Evolutionary conservation across 805 yeast genomes (phyloP).

Genomic region (Limtongia smithiae): DNA sequence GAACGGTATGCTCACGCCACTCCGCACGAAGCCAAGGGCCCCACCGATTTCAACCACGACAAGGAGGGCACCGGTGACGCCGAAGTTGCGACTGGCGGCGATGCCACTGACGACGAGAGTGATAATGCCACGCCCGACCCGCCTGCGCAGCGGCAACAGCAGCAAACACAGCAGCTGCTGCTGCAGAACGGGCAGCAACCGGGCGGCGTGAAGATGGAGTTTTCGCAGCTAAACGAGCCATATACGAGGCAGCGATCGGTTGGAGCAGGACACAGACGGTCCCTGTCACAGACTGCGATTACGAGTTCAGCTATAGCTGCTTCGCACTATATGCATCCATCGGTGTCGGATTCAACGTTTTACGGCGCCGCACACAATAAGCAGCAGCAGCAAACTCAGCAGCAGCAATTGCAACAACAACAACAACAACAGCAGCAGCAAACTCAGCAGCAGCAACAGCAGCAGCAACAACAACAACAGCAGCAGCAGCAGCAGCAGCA

Average conservation of each 20-base stretch:
- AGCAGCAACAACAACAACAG: not conserved
- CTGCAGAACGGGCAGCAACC: too few relatives aligned
- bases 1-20: constrained; percentile 39
- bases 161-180: too few relatives aligned
- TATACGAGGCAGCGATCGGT: too few relatives aligned
- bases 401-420: constrained; percentile 17
- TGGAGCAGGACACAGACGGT: not conserved
- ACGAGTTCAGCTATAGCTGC: not conserved
- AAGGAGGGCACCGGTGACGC: constrained; percentile 11
- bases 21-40: constrained; percentile 23
- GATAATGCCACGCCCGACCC: not conserved
- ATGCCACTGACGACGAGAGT: not conserved
- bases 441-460: constrained; percentile 10
- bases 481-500: not conserved
- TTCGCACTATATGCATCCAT: not conserved
- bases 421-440: constrained; percentile 13
- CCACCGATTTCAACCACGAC: constrained; percentile 32
- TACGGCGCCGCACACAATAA: not conserved
- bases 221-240: too few relatives aligned
- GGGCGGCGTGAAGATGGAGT: too few relatives aligned
- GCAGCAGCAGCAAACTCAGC: constrained; percentile 7
- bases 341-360: not conserved
- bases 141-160: too few relatives aligned
- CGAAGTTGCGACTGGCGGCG: constrained; percentile 6
- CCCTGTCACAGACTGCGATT: not conserved